Conservation (phyloP, 352 stramenopile species). For the Phytophthora agathidicida region DNA sequence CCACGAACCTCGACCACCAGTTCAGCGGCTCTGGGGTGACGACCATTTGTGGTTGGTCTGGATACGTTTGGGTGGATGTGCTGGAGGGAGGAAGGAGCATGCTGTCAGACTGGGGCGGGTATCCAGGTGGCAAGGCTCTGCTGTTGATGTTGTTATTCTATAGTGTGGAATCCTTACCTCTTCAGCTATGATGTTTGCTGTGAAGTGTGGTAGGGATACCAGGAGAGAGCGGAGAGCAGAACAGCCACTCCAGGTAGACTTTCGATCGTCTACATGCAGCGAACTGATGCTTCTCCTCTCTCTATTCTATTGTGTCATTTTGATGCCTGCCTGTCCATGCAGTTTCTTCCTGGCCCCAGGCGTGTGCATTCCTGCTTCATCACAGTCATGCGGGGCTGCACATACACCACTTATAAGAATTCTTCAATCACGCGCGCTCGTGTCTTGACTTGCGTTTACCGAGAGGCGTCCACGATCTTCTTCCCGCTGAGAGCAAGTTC, state of each 20-base stretch:
- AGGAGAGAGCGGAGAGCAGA: constrained; percentile 29
- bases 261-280: constrained; percentile 30
- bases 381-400: constrained; percentile 30
- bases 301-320: constrained; percentile 41
- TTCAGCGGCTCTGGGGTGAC: constrained; percentile 19
- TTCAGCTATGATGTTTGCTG: constrained; percentile 32
- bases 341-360: constrained; percentile 17
- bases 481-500: constrained; percentile 55
- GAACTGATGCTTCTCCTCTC: constrained; percentile 32
- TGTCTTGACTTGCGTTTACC: constrained; percentile 37
- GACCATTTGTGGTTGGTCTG: constrained; percentile 14
- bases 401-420: constrained; percentile 26
- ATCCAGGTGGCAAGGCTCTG: constrained; percentile 27
- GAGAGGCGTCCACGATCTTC: constrained; percentile 43
- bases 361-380: constrained; percentile 29
- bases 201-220: constrained; percentile 25
- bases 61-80: constrained; percentile 11
- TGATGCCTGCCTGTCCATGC: constrained; percentile 30
- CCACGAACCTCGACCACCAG: constrained; percentile 31
- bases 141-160: constrained; percentile 36
- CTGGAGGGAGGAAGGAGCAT: not conserved
- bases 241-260: constrained; percentile 31
- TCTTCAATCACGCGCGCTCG: constrained; percentile 14
- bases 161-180: constrained; percentile 19
- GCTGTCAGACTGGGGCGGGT: constrained; percentile 7